Conservation (phyloP, 2,329 filamentous ascomycete species). For the Cadophora luteo-olivacea region DNA sequence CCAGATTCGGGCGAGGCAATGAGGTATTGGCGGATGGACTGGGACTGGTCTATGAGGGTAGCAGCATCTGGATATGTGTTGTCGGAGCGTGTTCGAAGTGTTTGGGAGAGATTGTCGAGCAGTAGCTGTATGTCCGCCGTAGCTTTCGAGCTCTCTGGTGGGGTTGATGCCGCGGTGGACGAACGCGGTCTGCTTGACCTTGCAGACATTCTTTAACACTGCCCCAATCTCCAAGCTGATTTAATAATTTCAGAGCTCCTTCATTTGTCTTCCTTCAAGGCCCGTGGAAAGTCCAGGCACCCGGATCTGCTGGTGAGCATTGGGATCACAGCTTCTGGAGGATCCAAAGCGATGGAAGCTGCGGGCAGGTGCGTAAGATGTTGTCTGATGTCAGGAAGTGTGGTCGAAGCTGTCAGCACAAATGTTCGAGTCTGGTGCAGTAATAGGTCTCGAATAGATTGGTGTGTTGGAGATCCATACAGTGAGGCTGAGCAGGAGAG, state of each 20-base stretch:
- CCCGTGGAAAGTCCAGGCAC: constrained; percentile 36
- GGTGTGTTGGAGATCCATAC: constrained; percentile 13
- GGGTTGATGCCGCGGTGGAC: constrained; percentile 66
- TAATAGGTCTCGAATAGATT: constrained; percentile 17
- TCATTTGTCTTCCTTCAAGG: constrained; percentile 37
- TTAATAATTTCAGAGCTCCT: constrained; percentile 33
- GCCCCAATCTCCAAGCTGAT: constrained; percentile 40
- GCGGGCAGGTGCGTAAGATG: not conserved
- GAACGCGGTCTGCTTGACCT: constrained; percentile 66
- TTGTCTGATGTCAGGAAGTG: not conserved
- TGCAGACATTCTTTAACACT: constrained; percentile 55
- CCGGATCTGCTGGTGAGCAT: constrained; percentile 31
- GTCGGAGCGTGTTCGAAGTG: constrained; percentile 30
- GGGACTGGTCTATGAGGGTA: constrained; percentile 42
- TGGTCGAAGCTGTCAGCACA: constrained; percentile 4
- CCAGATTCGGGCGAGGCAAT: constrained; percentile 53
- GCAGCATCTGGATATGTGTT: constrained; percentile 43
- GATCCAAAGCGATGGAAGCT: not conserved
- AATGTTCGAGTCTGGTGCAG: constrained; percentile 13
- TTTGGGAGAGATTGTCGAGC: constrained; percentile 54
- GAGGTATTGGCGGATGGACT: constrained; percentile 42
- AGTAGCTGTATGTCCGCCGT: constrained; percentile 63
- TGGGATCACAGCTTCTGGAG: constrained; percentile 18
- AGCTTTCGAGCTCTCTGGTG: constrained; percentile 63
- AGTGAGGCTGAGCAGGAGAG: constrained; percentile 33